Percentiles rank a stretch among this genome's conserved stretches.
phyloP scores from a whole-genome alignment of 1,284 basidiomycete species.

The Rhodotorula sp. region DNA sequence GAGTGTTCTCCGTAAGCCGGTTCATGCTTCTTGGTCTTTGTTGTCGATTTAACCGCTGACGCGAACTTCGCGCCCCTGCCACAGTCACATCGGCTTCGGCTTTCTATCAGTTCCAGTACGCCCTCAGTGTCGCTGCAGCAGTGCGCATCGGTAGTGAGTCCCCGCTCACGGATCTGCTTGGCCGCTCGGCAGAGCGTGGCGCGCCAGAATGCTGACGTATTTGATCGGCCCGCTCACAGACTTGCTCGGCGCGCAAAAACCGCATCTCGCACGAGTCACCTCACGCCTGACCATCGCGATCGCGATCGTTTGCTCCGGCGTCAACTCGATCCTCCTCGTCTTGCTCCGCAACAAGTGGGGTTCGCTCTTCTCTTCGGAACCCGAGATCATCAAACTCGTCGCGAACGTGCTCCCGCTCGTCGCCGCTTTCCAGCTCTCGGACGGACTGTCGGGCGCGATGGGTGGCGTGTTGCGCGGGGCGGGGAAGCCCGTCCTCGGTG shows the following conservation, averaged over 20 bases:
- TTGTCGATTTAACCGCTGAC: not conserved
- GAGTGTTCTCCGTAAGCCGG: conserved; percentile 49
- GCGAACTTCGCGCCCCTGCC: not conserved
- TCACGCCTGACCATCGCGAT: conserved; percentile 46
- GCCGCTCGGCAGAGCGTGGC: no score
- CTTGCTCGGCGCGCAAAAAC: conserved; percentile 49
- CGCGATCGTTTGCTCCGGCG: conserved; percentile 45
- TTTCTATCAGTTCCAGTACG: conserved; percentile 50
- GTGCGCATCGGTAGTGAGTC: conserved; percentile 49
- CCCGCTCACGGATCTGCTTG: not conserved
- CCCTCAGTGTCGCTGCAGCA: conserved; percentile 49
- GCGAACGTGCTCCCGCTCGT: conserved; percentile 50
- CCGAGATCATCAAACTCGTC: conserved; percentile 48
- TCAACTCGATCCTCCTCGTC: conserved; percentile 49
- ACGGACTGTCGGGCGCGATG: conserved; percentile 50
- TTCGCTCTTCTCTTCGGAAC: conserved; percentile 49
- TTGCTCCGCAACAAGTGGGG: conserved; percentile 48
- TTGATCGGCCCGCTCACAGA: conserved; percentile 37
- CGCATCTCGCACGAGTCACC: conserved; percentile 47
- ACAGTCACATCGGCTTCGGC: conserved; percentile 40
- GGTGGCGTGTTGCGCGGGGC: conserved; percentile 51
- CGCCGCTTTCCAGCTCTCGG: conserved; percentile 50
- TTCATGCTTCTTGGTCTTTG: not conserved
- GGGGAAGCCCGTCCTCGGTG: conserved; percentile 44
- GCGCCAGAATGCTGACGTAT: no score